Evolutionary conservation across 2,329 filamentous ascomycete genomes (phyloP), one percentile per base, ranked within the genome.

Genomic region (Elsinoe fawcettii): DNA sequence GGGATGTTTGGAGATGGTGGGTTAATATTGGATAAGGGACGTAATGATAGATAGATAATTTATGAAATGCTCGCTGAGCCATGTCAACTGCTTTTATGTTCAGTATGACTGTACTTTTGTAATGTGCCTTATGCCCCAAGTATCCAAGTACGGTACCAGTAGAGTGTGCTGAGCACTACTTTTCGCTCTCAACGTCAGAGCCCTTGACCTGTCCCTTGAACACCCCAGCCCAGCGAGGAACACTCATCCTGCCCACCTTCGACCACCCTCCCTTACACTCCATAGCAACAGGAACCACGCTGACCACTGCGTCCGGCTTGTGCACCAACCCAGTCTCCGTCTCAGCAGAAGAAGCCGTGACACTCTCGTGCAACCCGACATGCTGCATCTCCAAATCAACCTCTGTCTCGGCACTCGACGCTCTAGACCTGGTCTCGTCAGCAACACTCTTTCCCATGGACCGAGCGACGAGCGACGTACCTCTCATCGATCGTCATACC

Each of bases 1-100:
- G 56, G 76, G 79, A 41, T 80, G 78, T 51, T 72, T 85, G 61
- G 75, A 77, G 59, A 69, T 82, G 53, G 77, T 82, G 8, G 43
- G 54, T n/a, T 53, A 16, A 36, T 51, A 34, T 51, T 51, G 46
- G 46, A 32, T 16, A 22, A 32, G 18, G 46, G 43, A 25, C 14
- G 5, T 27, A 25, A 47, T 30, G 25, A 30, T 51, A 51, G 46
- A 51, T 51, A 51, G 46, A 51, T 32, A 32, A 51, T 51, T 32
- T 51, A 46, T 46, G 41, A 30, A 47, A 32, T 27, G 46, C 46
- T 51, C 46, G 16, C 6, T 51, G 46, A 51, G 46, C 46, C n/a
- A 46, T 46, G 41, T 27, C 20, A 23, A 25, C 11, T 37, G 14
- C 5, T 30, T 30, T 30, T 30, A 9, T 9, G 27, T 30, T 30